phyloP scores from a whole-genome alignment of 2,329 filamentous ascomycete genomes.

The Xylaria sp. region DNA sequence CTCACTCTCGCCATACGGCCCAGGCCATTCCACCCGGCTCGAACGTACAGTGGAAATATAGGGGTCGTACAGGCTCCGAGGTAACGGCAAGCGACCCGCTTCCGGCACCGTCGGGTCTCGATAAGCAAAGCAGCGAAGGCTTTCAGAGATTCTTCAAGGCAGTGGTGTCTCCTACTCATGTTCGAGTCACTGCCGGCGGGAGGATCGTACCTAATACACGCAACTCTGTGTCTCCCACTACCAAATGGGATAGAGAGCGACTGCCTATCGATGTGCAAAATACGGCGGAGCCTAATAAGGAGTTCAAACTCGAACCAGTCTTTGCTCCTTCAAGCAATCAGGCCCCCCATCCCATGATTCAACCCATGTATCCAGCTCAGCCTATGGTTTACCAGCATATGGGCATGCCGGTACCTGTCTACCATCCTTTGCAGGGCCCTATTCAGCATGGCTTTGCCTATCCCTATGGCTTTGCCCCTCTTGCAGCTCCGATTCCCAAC shows the following conservation, averaged over 20 bases:
- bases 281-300: constrained; percentile 42
- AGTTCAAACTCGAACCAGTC: constrained; percentile 31
- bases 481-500: constrained; percentile 30
- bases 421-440: constrained; percentile 42
- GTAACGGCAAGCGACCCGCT: constrained; percentile 59
- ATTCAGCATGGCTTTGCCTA: constrained; percentile 42
- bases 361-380: constrained; percentile 38
- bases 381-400: constrained; percentile 44
- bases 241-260: constrained; percentile 62
- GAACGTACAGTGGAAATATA: constrained; percentile 56
- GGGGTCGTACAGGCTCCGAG: constrained; percentile 59
- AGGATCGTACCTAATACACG: constrained; percentile 74
- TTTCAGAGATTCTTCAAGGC: constrained; percentile 75
- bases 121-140: constrained; percentile 70
- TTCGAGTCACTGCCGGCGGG: constrained; percentile 74
- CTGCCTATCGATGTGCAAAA: constrained; percentile 42
- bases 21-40: constrained; percentile 25
- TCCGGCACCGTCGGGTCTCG: constrained; percentile 63
- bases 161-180: constrained; percentile 74
- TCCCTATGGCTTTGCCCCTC: constrained; percentile 40
- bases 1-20: constrained; percentile 40
- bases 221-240: constrained; percentile 62
- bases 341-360: constrained; percentile 39
- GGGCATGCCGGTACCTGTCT: constrained; percentile 48
- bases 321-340: constrained; percentile 31